Base-by-base conservation (phyloP, 768 basidiomycete genomes). In the Pleurotus pulmonarius region DNA sequence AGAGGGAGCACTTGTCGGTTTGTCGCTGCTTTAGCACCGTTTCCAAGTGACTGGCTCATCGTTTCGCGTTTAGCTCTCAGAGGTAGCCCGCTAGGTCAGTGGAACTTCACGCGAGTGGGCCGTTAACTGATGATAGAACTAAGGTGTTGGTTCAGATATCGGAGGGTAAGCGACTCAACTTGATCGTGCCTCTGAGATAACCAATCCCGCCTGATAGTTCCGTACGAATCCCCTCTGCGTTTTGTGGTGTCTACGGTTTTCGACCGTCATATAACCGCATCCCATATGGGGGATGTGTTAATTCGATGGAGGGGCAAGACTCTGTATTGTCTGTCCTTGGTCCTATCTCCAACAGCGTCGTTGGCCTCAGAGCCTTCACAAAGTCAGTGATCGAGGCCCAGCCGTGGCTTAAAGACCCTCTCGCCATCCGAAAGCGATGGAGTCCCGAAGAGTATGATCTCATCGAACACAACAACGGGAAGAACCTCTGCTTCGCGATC, bases 111-210 rank as follows among this genome's bases (percentile, higher is more conserved):
- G 47, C 3, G 29, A 34, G 11, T 9, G 9, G 8, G 29, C 8
- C 9, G 29, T 34, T 11, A 3, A 24, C 46, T 70, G 58, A 74
- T 65, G 54, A 80, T 81, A 34, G 73, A 72, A 34, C 71, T 74
- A 2, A 43, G 88, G 91, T 25, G 80, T 92, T 9, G 92, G 91
- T 43, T 87, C 91, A 22, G 92, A 93, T 65, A 82, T 92, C 57
- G 88, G 87, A 63, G 88, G 90, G 88, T 88, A 64, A 63, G 4
- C 20, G 7, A n/a, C 11, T 3, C 41, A 3, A 44, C 11, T 12
- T 4, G 1, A 22, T 44, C 41, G 29, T 34, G 9, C 29, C 20
- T 22, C 13, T 20, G 41, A 43, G 13, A 26, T 2, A 9, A 13
- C 25, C 4, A 25, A 41, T 15, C 37, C 24, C 1, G 26, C 48